Base-by-base conservation (phyloP, 2,329 filamentous ascomycete genomes). In the Pyrenochaeta sp. region DNA sequence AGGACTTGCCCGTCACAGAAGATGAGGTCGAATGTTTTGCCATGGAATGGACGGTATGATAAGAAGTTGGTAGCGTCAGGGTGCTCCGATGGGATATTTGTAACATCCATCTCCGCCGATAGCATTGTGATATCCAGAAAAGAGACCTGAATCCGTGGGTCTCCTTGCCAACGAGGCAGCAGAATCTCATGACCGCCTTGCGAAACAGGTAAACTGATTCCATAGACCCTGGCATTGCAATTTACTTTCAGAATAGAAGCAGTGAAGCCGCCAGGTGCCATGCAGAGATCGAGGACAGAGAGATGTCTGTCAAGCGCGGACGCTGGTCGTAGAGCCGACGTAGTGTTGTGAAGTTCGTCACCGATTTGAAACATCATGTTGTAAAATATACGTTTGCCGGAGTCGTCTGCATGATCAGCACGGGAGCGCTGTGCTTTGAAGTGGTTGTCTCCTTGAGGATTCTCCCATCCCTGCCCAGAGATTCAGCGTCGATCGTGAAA, bases 191-290 rank as follows among this genome's bases (percentile, higher is more conserved):
- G 75, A 0, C 82, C 83, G 0, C 81, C 82, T 0, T 67, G 37
- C 0, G 60, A 35, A 0, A 47, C 9, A 0, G 81, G 78, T 1
- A 85, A 67, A 27, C 64, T 83, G 50, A 84, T 76, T 0, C 72
- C 77, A 1, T 60, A 68, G 14, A 75, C 63, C 15, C 68, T 67
- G 2, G 79, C 72, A 0, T 42, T 30, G 0, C 69, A 77, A 43
- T 79, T 81, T 10, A 60, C 53, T 3, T 64, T 31, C 21, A 84
- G 56, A 0, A 76, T 76, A 7, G 66, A 69, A 0, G 60, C 54
- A 2, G 81, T 67, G 57, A 84, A 87, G 1, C 80, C 84, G 4
- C 83, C 84, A 0, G 84, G 84, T 0, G 84, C 84, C 73, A 82
- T 80, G 65, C 84, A 85, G 55, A 85, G 74, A 57, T 87, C 83